A percentile compares a stretch with the other conserved stretches of the same genome.
phyloP scores from a whole-genome alignment of 805 yeast genomes.

The Yamadazyma akitaensis region DNA sequence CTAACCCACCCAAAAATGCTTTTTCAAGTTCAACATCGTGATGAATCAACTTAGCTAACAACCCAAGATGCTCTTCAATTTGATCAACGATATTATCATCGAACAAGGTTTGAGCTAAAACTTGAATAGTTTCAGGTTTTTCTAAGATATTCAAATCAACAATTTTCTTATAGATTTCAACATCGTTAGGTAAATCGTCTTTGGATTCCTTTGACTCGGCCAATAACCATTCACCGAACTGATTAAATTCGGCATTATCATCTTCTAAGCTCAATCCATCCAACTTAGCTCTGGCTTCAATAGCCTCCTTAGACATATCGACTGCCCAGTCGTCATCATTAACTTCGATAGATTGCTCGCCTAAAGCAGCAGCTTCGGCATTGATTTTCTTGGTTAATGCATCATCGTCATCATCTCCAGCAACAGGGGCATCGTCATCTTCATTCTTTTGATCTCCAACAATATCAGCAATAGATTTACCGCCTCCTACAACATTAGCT shows the following conservation, averaged over 20 bases:
- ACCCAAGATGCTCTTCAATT: conserved; percentile 74
- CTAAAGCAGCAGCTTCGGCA: conserved; percentile 74
- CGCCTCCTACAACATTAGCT: conserved; percentile 86
- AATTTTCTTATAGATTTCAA: conserved; percentile 90
- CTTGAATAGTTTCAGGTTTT: conserved; percentile 79
- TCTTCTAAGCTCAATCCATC: conserved; percentile 57
- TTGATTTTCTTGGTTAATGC: conserved; percentile 73
- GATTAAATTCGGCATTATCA: conserved; percentile 53
- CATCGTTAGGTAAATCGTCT: conserved; percentile 69
- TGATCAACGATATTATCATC: conserved; percentile 72
- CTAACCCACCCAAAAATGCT: conserved; percentile 93
- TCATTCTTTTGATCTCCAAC: conserved; percentile 45
- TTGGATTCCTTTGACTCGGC: conserved; percentile 49
- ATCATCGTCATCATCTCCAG: conserved; percentile 60
- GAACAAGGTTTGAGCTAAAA: conserved; percentile 86
- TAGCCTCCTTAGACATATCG: conserved; percentile 95
- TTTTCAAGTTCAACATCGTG: conserved; percentile 66
- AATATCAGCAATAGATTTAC: conserved; percentile 73
- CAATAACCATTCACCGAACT: conserved; percentile 88
- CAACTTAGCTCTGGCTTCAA: conserved; percentile 81
- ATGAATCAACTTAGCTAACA: conserved; percentile 73
- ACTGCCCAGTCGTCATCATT: conserved; percentile 97
- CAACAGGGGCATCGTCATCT: conserved; percentile 32
- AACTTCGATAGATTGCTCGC: conserved; percentile 50
- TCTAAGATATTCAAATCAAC: conserved; percentile 69